Evolutionary conservation across 345 rosid genomes (phyloP), one percentile per base, ranked within the genome.

Genomic region (Corchorus olitorius): DNA sequence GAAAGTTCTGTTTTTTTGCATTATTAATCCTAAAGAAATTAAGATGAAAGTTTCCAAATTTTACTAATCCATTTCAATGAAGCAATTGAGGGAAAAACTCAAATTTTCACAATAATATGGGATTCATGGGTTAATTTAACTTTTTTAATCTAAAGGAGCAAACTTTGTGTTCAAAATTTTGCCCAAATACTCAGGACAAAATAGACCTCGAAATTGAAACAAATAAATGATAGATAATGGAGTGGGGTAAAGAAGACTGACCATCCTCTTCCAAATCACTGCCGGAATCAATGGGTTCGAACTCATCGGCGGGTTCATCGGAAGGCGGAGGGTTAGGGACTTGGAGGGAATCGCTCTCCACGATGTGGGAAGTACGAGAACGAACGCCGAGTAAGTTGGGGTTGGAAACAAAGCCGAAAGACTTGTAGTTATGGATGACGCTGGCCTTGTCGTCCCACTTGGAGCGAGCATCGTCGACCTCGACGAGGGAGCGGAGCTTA

Each of bases 231-330:
- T 22, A 46, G 16, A 9, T 9, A 4, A 45, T 19, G 19, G 17
- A 9, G 73, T 14, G 0, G 74, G 3, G 64, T 1, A 3, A 39
- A 11, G 54, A 49, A 17, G 35, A 49, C 80, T 52, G 17, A 91
- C 97, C 97, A 77, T 96, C 99, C 82, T 96, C 99, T 76, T 96
- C 99, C 19, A 92, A 93, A 55, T 96, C 98, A 86, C 98, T 93
- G 16, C 94, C 97, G 20, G 93, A 84, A 84, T 89, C 95, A 2
- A 87, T 75, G 34, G 81, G 78, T 3, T 87, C 91, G 59, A 88
- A 82, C 79, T 92, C 97, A 14, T 83, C 81, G 8, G 71, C 86
- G 1, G 76, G 73, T 9, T 68, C 81, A 37, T 83, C 90, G 53
- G 86, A 79, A 61, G 87, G 76, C 1, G 70, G 88, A 43, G 86